Base-by-base conservation (phyloP, 768 basidiomycete species). In the Rhizopogon sp. region DNA sequence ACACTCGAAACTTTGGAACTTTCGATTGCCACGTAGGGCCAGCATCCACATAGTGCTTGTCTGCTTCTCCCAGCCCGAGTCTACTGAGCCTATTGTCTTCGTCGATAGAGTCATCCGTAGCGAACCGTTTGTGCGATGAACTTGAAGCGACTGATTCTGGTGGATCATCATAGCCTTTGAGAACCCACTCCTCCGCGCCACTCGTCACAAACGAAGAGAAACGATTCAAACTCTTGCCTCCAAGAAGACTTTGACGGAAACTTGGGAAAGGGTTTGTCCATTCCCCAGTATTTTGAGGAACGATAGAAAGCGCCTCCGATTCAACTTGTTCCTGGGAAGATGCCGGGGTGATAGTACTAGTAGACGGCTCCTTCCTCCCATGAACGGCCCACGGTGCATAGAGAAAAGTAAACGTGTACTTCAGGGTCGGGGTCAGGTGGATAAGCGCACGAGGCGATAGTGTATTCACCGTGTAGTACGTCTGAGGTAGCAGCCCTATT, bases 201-300 rank as follows among this genome's bases (percentile, higher is more conserved):
- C 86, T 90, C 6, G 87, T 90, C 13, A 93, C 90, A 66, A 92
- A 93, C 54, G 79, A 85, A 1, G 89, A 90, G 70, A 93, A 93
- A n/a, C 90, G 79, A 66, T 92, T 91, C 52, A 92, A 69, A 43
- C 82, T 83, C 69, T 85, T 90, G 9, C 90, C 88, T 31, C 88
- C 84, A 1, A 93, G 79, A 0, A 92, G 75, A 59, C 82, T 85
- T 53, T 81, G 81, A 8, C 84, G 74, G 62, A 90, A 87, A 66
- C 81, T 88, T 2, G 88, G 87, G 58, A 87, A 81, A 14, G 72
- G 63, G 39, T 60, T 63, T 75, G 58, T 64, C 69, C 87, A 87
- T 67, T 90, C 88, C 11, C 87, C 88, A 1, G 88, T 90, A 49
- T 76, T 76, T 61, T 90, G 87, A 2, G 80, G 82, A 10, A 84